Percentiles rank a stretch among this genome's conserved stretches.
Evolutionary conservation across 805 yeast genomes (phyloP).

Genomic region (Candida endomychidarum): DNA sequence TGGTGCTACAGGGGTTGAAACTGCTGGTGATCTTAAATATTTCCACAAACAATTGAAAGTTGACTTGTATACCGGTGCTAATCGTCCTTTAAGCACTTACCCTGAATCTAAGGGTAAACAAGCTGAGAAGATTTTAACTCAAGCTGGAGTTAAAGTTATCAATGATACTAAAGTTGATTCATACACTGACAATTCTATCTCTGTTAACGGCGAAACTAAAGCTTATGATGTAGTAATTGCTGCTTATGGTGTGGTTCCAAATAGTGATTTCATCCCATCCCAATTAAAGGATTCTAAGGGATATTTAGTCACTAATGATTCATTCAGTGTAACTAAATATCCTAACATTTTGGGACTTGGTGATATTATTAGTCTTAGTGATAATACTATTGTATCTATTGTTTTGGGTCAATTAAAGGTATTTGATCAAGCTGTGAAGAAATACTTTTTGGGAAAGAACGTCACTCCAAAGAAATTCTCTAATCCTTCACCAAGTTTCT

Average conservation of each 20-base stretch:
- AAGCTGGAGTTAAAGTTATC: conserved; percentile 24
- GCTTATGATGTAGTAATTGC: conserved; percentile 32
- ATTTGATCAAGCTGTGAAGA: conserved; percentile 3
- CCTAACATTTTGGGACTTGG: conserved; percentile 35
- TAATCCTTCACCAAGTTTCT: conserved; percentile 12
- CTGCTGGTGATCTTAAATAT: conserved; percentile 36
- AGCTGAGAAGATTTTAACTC: conserved; percentile 19
- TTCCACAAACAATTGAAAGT: conserved; percentile 18
- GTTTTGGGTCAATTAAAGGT: not conserved
- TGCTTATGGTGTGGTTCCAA: conserved; percentile 27
- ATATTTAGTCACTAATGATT: conserved; percentile 27
- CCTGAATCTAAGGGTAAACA: conserved; percentile 15
- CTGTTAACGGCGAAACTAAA: conserved; percentile 18
- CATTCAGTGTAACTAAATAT: conserved; percentile 23
- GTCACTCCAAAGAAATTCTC: conserved; percentile 16
- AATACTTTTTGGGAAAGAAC: conserved; percentile 14
- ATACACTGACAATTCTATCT: conserved; percentile 14
- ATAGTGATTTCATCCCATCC: conserved; percentile 29
- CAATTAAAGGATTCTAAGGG: conserved; percentile 26
- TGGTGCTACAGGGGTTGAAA: conserved; percentile 40
- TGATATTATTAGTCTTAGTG: conserved; percentile 28
- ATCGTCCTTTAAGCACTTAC: conserved; percentile 18
- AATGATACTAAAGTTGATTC: conserved; percentile 15
- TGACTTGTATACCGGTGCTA: conserved; percentile 27
- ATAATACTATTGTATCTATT: conserved; percentile 7